Evolutionary conservation across 345 rosid genomes (phyloP).

Genomic region (Syzygium aromaticum): DNA sequence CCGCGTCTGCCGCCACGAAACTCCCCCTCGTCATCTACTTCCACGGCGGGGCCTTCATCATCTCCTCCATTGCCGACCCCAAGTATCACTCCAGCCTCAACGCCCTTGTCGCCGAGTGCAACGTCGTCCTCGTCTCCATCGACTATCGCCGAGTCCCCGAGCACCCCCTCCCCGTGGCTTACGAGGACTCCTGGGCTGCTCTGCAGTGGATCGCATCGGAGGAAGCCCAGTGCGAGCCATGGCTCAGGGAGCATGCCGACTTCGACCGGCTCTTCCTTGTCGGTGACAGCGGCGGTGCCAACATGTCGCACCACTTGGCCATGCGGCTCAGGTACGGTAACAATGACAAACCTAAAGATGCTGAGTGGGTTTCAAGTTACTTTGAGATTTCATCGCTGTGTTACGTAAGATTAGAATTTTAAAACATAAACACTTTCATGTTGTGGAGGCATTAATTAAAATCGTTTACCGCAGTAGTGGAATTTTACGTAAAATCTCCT

Average conservation of each 20-base stretch:
- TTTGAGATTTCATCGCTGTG: not conserved
- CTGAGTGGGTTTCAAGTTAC: not conserved
- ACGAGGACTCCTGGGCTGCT: constrained; percentile 69
- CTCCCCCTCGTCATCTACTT: constrained; percentile 66
- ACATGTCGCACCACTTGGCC: constrained; percentile 58
- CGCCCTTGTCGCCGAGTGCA: constrained; percentile 45
- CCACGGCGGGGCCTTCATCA: constrained; percentile 82
- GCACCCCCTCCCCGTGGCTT: constrained; percentile 59
- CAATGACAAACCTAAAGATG: not conserved
- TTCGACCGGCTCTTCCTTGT: constrained; percentile 30
- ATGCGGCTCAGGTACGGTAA: constrained; percentile 20
- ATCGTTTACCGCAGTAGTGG: not conserved
- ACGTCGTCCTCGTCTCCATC: constrained; percentile 47
- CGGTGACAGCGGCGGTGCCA: constrained; percentile 82
- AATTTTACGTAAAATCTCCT: not conserved
- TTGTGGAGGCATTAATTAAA: not conserved
- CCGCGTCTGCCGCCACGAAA: constrained; percentile 7
- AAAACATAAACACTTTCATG: not conserved
- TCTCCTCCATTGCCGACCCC: constrained; percentile 46
- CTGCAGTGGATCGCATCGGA: constrained; percentile 23
- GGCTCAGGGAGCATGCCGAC: constrained; percentile 48
- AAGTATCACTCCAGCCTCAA: constrained; percentile 55
- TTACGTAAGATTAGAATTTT: not conserved
- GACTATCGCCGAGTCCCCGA: constrained; percentile 71
- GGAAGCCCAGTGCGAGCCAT: constrained; percentile 9